Conservation (phyloP, 768 basidiomycete species). For the Tylopilus plumbeoviolaceoides region DNA sequence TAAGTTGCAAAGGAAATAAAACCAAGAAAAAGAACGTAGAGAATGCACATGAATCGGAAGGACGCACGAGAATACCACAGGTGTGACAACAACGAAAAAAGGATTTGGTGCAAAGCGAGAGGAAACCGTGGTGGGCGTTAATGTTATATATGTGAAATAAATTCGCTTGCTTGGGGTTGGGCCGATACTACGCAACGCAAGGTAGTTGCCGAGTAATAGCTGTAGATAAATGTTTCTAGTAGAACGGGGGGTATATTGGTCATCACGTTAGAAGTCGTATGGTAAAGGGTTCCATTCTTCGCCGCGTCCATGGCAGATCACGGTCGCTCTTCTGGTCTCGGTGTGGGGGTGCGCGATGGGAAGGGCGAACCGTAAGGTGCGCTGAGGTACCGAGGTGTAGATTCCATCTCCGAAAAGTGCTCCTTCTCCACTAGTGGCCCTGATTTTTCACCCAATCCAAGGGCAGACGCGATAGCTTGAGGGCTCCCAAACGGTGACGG, state of each 20-base stretch:
- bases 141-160: conserved; percentile 36
- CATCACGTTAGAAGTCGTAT: conserved; percentile 34
- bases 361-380: conserved; percentile 50
- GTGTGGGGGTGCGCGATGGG: conserved; percentile 47
- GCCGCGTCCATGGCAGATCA: conserved; percentile 17
- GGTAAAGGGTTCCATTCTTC: conserved; percentile 23
- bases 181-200: conserved; percentile 21
- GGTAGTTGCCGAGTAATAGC: conserved; percentile 30
- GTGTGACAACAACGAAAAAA: conserved; percentile 16
- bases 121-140: conserved; percentile 25
- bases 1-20: conserved; percentile 12
- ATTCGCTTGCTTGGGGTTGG: conserved; percentile 27
- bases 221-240: conserved; percentile 31
- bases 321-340: conserved; percentile 33
- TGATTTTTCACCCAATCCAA: conserved; percentile 37
- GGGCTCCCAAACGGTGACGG: conserved; percentile 49
- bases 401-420: conserved; percentile 38
- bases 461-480: conserved; percentile 46
- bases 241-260: conserved; percentile 32
- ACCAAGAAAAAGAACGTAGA: conserved; percentile 25
- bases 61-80: conserved; percentile 19
- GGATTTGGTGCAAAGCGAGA: conserved; percentile 22
- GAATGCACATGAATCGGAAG: conserved; percentile 14
- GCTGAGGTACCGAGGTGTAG: conserved; percentile 43
- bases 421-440: conserved; percentile 25